Evolutionary conservation across 768 basidiomycete species (phyloP), one percentile per base, ranked within the genome.

Genomic region (Austroboletus eburneus): DNA sequence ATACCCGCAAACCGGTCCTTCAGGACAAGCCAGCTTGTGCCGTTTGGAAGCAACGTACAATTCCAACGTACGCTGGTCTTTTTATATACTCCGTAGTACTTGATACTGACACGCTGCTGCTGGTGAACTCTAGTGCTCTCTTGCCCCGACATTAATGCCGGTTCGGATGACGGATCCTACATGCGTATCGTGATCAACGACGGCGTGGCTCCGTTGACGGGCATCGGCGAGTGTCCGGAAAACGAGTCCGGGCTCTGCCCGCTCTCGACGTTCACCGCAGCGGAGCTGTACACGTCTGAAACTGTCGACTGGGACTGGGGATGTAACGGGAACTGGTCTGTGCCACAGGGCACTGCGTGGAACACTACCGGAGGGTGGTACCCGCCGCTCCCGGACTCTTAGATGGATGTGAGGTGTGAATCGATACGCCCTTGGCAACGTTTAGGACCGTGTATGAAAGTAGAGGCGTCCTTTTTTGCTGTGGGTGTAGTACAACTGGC

Each of bases 151-250:
- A 18, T 34, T 6, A 16, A 41, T 1, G 43, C 16, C n/a, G 22
- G 17, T 20, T 35, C 49, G 0, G 17, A 23, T 8, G 63, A 70
- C 18, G 67, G 67, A 69, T 12, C 55, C 3, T 81, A 91, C 52
- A 87, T 94, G 50, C 81, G 91, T 5, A 72, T 92, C 56, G 81
- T 94, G 51, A 77, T 94, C 63, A 94, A 95, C 67, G 92, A 96
- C 57, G 92, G 82, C 0, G 84, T 88, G 2, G 81, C 81, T 0
- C 91, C 92, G 5, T 75, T 94, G 18, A 86, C 81, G 0, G 81
- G 85, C 10, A 77, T 94, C 52, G 72, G 72, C 14, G 88, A 85
- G 8, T 95, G 91, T 56, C 80, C 79, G 0, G 79, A 89, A 43
- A 59, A 57, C 5, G 6, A 51, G 1, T 56, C 64, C 3, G 92